Evolutionary conservation across 1,284 basidiomycete species (phyloP).

Genomic region (Melanopsichium pennsylvanicum): DNA sequence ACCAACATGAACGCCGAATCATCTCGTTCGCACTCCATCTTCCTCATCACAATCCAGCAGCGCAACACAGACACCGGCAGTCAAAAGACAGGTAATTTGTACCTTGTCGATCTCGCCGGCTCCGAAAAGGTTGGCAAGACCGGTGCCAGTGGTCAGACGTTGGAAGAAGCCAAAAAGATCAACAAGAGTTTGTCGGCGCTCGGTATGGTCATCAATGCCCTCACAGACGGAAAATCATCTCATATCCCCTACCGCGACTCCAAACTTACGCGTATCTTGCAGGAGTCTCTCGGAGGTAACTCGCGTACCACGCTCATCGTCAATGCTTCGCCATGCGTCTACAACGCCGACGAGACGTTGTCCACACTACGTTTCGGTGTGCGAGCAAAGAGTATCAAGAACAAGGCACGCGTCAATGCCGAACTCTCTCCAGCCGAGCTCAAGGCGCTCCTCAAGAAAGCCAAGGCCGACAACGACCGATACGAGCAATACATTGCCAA

Average conservation of each 20-base stretch:
- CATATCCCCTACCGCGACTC: constrained; percentile 99
- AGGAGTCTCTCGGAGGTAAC: constrained; percentile 99
- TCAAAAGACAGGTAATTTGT: constrained; percentile 94
- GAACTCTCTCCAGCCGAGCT: constrained; percentile 96
- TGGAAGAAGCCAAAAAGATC: constrained; percentile 99
- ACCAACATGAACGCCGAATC: constrained; percentile 99
- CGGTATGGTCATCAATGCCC: constrained; percentile 99
- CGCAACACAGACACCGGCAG: constrained; percentile 94
- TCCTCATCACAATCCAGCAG: constrained; percentile 96
- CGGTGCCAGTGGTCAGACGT: constrained; percentile 95
- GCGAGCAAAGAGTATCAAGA: constrained; percentile 99
- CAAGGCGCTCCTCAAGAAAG: constrained; percentile 88
- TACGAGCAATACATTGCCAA: constrained; percentile 87
- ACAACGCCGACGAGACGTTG: constrained; percentile 97
- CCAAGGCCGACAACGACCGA: constrained; percentile 82
- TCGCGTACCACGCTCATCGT: constrained; percentile 98
- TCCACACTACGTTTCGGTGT: constrained; percentile 93
- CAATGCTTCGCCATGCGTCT: constrained; percentile 96
- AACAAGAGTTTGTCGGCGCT: constrained; percentile 97
- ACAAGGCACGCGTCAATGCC: constrained; percentile 96
- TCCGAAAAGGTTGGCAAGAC: constrained; percentile 99
- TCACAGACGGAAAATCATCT: constrained; percentile 90
- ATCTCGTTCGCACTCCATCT: constrained; percentile 98
- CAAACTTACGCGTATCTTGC: constrained; percentile 97
- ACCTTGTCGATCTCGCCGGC: constrained; percentile 97